These are phyloP conservation scores for Musa balbisiana DNA, from an alignment of 202 grass and related monocot species.

Conservation along the genomic window DNA sequence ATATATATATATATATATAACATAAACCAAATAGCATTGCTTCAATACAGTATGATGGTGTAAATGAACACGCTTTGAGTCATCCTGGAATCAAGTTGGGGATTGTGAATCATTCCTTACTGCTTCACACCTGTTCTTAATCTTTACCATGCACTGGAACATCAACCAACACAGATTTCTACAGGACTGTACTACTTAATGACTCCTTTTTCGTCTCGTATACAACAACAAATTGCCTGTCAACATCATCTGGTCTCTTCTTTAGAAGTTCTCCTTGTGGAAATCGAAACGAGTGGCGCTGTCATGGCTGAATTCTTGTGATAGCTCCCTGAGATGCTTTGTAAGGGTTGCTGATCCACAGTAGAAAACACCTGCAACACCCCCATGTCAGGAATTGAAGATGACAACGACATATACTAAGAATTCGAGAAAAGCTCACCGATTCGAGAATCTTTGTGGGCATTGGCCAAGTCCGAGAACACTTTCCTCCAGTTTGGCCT, in stretches of 20 bases:
- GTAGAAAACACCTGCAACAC: conserved; percentile 19
- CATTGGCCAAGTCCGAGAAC: conserved; percentile 8
- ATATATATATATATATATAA: no score
- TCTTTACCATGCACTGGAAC: not conserved
- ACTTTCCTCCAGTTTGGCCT: conserved; percentile 25
- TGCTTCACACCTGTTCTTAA: no score
- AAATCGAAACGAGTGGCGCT: conserved; percentile 14
- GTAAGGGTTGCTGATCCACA: conserved; percentile 12
- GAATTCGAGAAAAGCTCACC: not conserved
- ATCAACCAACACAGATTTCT: not conserved
- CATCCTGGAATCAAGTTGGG: no score
- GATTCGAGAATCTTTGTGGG: conserved; percentile 16
- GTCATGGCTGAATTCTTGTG: conserved; percentile 17
- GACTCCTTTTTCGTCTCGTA: not conserved
- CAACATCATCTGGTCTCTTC: not conserved
- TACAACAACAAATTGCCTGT: not conserved
- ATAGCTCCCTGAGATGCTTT: conserved; percentile 19
- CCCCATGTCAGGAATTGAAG: not conserved
- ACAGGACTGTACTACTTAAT: no score
- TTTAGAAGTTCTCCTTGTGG: conserved; percentile 22
- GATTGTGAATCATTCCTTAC: no score
- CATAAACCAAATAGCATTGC: no score
- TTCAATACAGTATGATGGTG: no score
- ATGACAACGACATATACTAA: no score
- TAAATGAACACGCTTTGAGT: no score